Evolutionary conservation across 2,329 filamentous ascomycete genomes (phyloP).

Genomic region (Penicillium sp.): DNA sequence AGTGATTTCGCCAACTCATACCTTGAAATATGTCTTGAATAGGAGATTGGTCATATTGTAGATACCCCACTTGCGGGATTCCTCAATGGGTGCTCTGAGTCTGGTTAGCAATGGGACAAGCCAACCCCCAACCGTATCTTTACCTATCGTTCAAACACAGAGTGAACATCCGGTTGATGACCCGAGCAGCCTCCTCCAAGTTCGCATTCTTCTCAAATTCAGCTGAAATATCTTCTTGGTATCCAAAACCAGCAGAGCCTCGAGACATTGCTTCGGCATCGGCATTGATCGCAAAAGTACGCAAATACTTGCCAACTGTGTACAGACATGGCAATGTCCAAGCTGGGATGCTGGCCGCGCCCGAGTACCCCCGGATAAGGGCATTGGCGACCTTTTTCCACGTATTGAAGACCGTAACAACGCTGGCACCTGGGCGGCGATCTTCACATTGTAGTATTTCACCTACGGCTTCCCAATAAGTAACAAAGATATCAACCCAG

Average conservation of each 20-base stretch:
- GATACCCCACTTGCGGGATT: slow-evolving; percentile 96
- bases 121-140: slow-evolving; percentile 22
- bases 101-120: slow-evolving; percentile 9
- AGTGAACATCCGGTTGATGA: slow-evolving; percentile 89
- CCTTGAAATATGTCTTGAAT: slow-evolving; percentile 98
- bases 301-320: slow-evolving; percentile 78
- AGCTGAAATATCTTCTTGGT: slow-evolving; percentile 79
- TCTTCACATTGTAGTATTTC: slow-evolving; percentile 69
- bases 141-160: slow-evolving; percentile 88
- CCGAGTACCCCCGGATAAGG: slow-evolving; percentile 78
- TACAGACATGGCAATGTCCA: slow-evolving; percentile 95
- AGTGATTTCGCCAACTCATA: slow-evolving; percentile 22
- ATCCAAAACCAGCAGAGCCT: slow-evolving; percentile 50
- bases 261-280: slow-evolving; percentile 66
- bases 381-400: slow-evolving; percentile 83
- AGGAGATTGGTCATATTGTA: slow-evolving; percentile 93
- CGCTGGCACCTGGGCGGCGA: slow-evolving; percentile 56
- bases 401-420: slow-evolving; percentile 77
- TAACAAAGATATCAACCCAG: slow-evolving; percentile 83
- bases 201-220: slow-evolving; percentile 77
- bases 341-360: slow-evolving; percentile 66
- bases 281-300: slow-evolving; percentile 85
- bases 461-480: slow-evolving; percentile 79
- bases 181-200: slow-evolving; percentile 84
- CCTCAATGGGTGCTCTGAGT: slow-evolving; percentile 71